These are phyloP conservation scores for Zygosaccharomyces pseudobailii DNA, from an alignment of 1,139 yeast species.

Conservation along the genomic window DNA sequence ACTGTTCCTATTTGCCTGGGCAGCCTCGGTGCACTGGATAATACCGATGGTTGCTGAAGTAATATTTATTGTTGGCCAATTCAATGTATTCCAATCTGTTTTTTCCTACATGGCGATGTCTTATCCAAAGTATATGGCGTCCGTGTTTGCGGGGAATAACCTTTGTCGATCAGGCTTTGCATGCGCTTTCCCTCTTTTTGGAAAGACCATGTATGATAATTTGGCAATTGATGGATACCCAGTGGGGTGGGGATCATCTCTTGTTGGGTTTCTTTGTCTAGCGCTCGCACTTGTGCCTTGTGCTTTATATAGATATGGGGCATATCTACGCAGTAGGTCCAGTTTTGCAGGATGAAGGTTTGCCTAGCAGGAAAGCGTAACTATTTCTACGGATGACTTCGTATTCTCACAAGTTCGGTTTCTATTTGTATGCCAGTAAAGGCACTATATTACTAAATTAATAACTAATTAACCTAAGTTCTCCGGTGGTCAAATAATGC, in stretches of 20 bases:
- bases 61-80: conserved; percentile 38
- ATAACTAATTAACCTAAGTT: too few relatives aligned
- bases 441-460: too few relatives aligned
- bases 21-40: conserved; percentile 44
- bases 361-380: too few relatives aligned
- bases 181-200: neutral
- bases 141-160: conserved; percentile 54
- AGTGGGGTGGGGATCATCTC: conserved; percentile 48
- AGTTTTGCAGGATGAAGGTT: conserved; percentile 33
- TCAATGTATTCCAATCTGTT: conserved; percentile 39
- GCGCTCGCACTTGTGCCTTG: conserved; percentile 44
- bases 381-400: too few relatives aligned
- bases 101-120: neutral
- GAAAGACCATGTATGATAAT: neutral
- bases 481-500: too few relatives aligned
- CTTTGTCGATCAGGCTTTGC: conserved; percentile 41
- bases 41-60: conserved; percentile 42
- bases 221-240: conserved; percentile 25
- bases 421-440: too few relatives aligned
- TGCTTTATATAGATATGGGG: conserved; percentile 43
- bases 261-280: conserved; percentile 40
- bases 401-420: too few relatives aligned
- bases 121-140: conserved; percentile 41
- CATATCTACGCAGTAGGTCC: conserved; percentile 44
- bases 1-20: conserved; percentile 38